Evolutionary conservation across 2,329 filamentous ascomycete species (phyloP), one percentile per base, ranked within the genome.

Genomic region (Apiospora arundinis): DNA sequence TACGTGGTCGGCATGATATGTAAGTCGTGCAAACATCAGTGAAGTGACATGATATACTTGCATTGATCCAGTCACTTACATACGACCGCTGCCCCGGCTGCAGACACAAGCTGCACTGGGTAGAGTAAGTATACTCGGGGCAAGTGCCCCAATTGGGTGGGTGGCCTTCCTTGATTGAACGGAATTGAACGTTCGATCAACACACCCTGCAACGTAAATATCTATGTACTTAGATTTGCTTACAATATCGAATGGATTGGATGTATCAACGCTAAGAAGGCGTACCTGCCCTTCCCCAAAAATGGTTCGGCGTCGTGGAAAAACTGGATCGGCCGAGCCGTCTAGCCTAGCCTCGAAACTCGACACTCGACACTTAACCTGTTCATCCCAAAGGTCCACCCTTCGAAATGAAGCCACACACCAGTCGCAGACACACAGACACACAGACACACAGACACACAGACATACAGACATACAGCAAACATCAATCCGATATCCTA

Each of bases 291-390:
- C 28, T 23, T 63, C 32, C 37, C 56, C 56, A 40, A 40, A 40
- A 21, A 40, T 63, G 56, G 56, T 63, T 63, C 56, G 56, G 28
- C 28, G 32, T 40, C 21, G 32, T 63, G 56, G 56, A 63, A 63
- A 63, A 63, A 63, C 56, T 63, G 56, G 56, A 63, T 63, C 56
- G 32, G 56, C 56, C 56, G 32, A 63, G 56, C 56, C 56, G 52
- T 37, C 52, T 60, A 60, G 28, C 52, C 52, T 60, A 60, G 28
- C 52, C 49, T 56, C 49, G 49, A 56, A 23, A 37, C 28, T n/a
- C 49, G 49, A 56, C 49, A 37, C 28, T n/a, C 49, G 49, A 56
- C 49, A 37, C 28, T n/a, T 60, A 37, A 60, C 52, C 52, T 60
- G 52, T 60, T 60, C 52, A 60, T 60, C 52, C 52, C 28, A 60